Percentiles rank a stretch among this genome's conserved stretches.
Conservation (phyloP, 371 early-diverging fungal genomes). For the Quaeritorhiza haematococci region DNA sequence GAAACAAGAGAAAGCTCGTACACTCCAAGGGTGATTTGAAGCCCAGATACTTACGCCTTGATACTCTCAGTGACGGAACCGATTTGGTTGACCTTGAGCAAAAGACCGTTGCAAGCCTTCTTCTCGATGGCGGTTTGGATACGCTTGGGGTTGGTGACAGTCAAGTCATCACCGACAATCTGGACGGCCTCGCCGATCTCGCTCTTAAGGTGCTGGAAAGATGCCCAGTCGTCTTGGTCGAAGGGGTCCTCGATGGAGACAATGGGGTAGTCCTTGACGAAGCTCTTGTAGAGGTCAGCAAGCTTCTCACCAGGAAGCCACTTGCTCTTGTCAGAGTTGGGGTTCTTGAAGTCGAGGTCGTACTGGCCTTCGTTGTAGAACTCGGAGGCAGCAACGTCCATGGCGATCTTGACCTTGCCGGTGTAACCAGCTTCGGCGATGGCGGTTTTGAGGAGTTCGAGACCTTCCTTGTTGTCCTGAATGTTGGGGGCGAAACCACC, state of each 20-base stretch:
- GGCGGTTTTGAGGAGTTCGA: slow-evolving; percentile 85
- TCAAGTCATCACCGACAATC: slow-evolving; percentile 98
- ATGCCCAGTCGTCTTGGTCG: slow-evolving; percentile 97
- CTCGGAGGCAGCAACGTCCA: slow-evolving; percentile 95
- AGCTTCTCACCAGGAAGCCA: slow-evolving; percentile 75
- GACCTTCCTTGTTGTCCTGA: slow-evolving; percentile 92
- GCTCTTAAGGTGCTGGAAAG: slow-evolving; percentile 79
- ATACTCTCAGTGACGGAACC: slow-evolving; percentile 97
- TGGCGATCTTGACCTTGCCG: slow-evolving; percentile 92
- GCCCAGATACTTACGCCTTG: slow-evolving; percentile 55
- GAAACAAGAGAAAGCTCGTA: slow-evolving; percentile 5
- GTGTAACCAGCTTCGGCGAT: slow-evolving; percentile 91
- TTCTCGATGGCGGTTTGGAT: slow-evolving; percentile 86
- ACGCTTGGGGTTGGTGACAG: slow-evolving; percentile 96
- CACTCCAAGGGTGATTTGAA: slow-evolving; percentile 5
- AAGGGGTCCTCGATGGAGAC: slow-evolving; percentile 99
- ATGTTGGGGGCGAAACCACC: slow-evolving; percentile 99
- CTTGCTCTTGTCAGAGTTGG: slow-evolving; percentile 73
- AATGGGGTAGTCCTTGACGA: slow-evolving; percentile 87
- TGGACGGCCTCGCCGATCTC: slow-evolving; percentile 69
- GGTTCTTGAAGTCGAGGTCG: slow-evolving; percentile 94
- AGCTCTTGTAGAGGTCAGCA: slow-evolving; percentile 76
- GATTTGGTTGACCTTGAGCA: slow-evolving; percentile 99
- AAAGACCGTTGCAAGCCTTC: slow-evolving; percentile 91
- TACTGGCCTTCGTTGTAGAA: slow-evolving; percentile 95